These are phyloP conservation scores for Leccinum subrobustum DNA, from an alignment of 1,284 basidiomycete genomes.

Conservation along the genomic window DNA sequence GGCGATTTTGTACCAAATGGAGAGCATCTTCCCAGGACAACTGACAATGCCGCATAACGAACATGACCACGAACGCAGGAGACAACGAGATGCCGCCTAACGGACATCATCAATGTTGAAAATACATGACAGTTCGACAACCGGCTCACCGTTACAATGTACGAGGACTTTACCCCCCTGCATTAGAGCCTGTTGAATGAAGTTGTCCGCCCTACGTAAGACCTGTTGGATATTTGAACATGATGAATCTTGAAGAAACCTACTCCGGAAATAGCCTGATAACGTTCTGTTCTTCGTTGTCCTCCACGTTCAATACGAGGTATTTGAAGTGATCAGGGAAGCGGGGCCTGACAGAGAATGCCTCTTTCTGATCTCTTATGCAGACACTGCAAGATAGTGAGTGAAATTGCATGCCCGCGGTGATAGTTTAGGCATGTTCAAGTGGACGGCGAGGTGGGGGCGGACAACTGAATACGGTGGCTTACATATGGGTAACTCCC, in stretches of 20 bases:
- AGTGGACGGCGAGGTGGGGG: background rate
- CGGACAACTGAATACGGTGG: conserved; percentile 14
- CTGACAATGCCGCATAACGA: conserved; percentile 82
- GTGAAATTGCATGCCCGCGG: background rate
- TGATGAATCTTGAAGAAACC: conserved; percentile 24
- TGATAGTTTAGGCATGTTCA: background rate
- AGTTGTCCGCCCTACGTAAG: conserved; percentile 61
- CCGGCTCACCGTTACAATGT: conserved; percentile 80
- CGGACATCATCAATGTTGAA: background rate
- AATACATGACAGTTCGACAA: background rate
- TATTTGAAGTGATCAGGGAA: conserved; percentile 83
- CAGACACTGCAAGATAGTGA: conserved; percentile 58
- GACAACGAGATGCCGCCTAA: conserved; percentile 85
- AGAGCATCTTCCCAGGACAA: conserved; percentile 84
- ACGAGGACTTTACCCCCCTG: conserved; percentile 79
- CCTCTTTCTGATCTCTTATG: conserved; percentile 84
- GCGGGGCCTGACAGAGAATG: conserved; percentile 82
- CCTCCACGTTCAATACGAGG: conserved; percentile 82
- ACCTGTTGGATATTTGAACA: background rate
- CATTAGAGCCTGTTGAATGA: conserved; percentile 74
- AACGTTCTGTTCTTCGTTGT: conserved; percentile 88
- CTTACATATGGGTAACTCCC: conserved; percentile 86
- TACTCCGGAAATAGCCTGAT: conserved; percentile 80
- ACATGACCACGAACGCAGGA: conserved; percentile 89
- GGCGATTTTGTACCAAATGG: conserved; percentile 82